Evolutionary conservation across 192 early-diverging fungal species (phyloP).

Genomic region (Backusella mclennaniae): DNA sequence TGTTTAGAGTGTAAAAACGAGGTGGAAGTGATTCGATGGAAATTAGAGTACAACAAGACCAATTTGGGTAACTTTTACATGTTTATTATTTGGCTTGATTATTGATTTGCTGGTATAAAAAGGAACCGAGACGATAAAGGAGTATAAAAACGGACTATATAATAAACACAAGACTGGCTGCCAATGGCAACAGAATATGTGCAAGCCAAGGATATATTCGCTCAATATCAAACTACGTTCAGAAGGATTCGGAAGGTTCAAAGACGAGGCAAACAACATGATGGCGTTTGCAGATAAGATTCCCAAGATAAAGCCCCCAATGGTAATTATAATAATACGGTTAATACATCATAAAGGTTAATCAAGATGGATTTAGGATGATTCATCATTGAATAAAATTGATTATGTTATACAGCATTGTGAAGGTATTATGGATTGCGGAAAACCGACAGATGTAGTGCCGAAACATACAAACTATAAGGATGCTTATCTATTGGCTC

Average conservation of each 20-base stretch:
- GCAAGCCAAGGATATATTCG: not conserved
- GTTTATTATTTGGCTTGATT: not conserved
- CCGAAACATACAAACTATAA: not conserved
- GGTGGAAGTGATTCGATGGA: not conserved
- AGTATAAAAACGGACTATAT: not conserved
- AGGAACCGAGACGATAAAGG: not conserved
- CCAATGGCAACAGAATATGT: not conserved
- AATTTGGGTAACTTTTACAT: not conserved
- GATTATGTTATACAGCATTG: not conserved
- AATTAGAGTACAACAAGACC: not conserved
- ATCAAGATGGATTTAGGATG: not conserved
- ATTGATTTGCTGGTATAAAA: not conserved
- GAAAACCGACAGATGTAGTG: not conserved
- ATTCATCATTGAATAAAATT: not conserved
- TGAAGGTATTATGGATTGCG: not conserved
- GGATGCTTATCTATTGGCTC: not conserved
- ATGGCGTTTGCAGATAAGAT: not conserved
- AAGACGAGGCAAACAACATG: not conserved
- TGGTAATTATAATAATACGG: not conserved
- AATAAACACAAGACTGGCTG: not conserved
- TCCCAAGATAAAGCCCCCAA: not conserved
- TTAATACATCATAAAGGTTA: too few species aligned
- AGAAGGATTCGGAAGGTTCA: not conserved
- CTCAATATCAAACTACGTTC: not conserved
- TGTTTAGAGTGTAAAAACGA: not conserved